A percentile compares a stretch with the other conserved stretches of the same genome.
Conservation (phyloP, 78 protist genomes). For the Planoprotostelium fungivorum region DNA sequence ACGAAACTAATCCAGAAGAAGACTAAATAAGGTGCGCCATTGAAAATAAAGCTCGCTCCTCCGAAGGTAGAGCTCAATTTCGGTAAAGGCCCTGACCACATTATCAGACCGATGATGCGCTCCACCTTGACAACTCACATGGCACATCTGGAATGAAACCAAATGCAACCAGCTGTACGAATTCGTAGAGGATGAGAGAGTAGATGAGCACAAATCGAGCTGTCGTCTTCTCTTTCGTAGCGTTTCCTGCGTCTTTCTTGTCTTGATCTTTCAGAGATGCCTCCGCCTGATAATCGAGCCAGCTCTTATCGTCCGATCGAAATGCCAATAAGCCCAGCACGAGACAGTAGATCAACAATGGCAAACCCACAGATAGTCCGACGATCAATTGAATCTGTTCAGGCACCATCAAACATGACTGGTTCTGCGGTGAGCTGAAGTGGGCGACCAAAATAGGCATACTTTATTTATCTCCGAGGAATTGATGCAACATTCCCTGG, state of each 20-base stretch:
- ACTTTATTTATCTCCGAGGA: too few relatives aligned
- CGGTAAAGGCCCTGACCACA: not conserved
- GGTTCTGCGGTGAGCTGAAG: too few relatives aligned
- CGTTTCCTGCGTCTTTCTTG: not conserved
- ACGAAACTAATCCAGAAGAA: not conserved
- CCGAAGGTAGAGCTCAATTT: not conserved
- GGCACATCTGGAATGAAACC: not conserved
- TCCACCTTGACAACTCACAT: not conserved
- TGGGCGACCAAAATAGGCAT: too few relatives aligned
- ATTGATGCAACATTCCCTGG: too few relatives aligned
- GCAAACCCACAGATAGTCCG: not conserved
- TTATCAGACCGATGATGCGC: not conserved
- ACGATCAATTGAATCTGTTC: not conserved
- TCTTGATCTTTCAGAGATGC: not conserved
- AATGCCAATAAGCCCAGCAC: not conserved
- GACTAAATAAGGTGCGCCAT: not conserved
- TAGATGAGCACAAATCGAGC: not conserved
- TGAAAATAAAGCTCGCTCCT: not conserved
- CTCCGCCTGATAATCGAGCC: not conserved
- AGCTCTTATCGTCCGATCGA: not conserved
- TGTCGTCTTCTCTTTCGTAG: not conserved
- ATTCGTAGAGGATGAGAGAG: not conserved
- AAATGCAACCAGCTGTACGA: not conserved
- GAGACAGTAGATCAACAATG: not conserved
- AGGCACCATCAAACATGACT: not conserved